Base-by-base conservation (phyloP, 805 yeast species). In the Sugiyamaella mastotermitis region DNA sequence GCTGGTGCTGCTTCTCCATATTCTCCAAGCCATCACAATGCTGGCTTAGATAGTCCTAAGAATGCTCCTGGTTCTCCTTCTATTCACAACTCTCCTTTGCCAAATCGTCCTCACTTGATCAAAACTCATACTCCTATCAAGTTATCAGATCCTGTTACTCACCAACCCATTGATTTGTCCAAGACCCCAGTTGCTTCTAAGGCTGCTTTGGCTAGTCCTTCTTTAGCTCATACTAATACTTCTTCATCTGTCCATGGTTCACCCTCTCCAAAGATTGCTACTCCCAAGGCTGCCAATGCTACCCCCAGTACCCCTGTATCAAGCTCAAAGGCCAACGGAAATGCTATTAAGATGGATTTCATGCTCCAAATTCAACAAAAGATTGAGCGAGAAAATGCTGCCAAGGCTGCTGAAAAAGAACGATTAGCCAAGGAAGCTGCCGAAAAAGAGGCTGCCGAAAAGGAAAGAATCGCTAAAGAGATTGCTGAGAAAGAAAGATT, bases 111-210 rank as follows among this genome's bases (percentile, higher is more conserved):
- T 13, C 30, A 27, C 9, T 14, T 27, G 9, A n/a, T 23, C 10
- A 23, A 23, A n/a, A 27, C 5, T 6, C 9, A 10, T 27, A 10
- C 30, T 13, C 10, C 30, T 13, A 48, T 51, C 36, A 50, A 48
- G 44, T 43, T 51, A 32, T 35, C 46, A 22, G 55, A 51, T 35
- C 55, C 55, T 13, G 42, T 39, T 19, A 50, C 55, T 17, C 47
- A 47, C 30, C 42, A 48, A 39, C 55, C 54, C 16, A 50, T 51
- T 17, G 48, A 49, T 19, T 33, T 49, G 38, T 25, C 40, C 10
- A 29, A 31, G 7, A 13, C 20, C 13, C 23, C 42, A 18, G 31
- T 24, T 13, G n/a, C n/a, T n/a, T 24, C 35, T 25, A 10, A 28
- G 16, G 18, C 40, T 18, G 32, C 40, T 13, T 15, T 24, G 11